Conservation (phyloP, 2,329 filamentous ascomycete species). For the Microdochium bolleyi region DNA sequence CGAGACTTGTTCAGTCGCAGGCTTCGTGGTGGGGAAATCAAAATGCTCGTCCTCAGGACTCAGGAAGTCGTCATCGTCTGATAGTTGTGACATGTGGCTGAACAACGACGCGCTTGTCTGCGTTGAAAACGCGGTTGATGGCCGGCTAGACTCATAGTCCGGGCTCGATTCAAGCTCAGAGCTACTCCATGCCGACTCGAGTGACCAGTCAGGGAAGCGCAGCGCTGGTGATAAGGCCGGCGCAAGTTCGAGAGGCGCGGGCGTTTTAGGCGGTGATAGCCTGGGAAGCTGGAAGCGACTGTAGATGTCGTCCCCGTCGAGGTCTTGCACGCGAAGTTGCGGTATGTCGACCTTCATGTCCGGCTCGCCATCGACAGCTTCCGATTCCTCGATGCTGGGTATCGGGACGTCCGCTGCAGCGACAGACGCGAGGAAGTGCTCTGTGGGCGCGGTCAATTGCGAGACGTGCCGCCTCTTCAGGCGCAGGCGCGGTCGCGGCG, state of each 20-base stretch:
- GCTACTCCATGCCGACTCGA: slow-evolving; percentile 47
- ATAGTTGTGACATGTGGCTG: slow-evolving; percentile 46
- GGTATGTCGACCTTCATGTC: slow-evolving; percentile 32
- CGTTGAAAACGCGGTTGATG: slow-evolving; percentile 51
- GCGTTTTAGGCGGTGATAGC: slow-evolving; percentile 52
- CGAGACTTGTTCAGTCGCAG: not conserved
- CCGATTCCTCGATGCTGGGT: slow-evolving; percentile 54
- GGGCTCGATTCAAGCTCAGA: slow-evolving; percentile 45
- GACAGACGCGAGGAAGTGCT: slow-evolving; percentile 60
- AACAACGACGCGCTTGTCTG: slow-evolving; percentile 50
- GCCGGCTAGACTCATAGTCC: slow-evolving; percentile 51
- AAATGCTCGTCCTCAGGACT: slow-evolving; percentile 38
- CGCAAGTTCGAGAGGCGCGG: slow-evolving; percentile 28
- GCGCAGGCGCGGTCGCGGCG: slow-evolving; percentile 44
- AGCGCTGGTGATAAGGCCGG: slow-evolving; percentile 24
- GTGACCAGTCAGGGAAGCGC: slow-evolving; percentile 50
- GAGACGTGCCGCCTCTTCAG: slow-evolving; percentile 47
- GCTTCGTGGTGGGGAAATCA: slow-evolving; percentile 14
- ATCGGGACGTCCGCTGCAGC: slow-evolving; percentile 57
- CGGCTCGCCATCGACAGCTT: slow-evolving; percentile 28
- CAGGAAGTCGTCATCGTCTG: slow-evolving; percentile 46
- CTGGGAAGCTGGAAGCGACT: slow-evolving; percentile 28
- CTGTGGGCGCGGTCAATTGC: slow-evolving; percentile 47
- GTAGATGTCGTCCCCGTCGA: slow-evolving; percentile 19
- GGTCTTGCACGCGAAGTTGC: slow-evolving; percentile 23